Evolutionary conservation across 345 rosid genomes (phyloP).

Genomic region (Physaria fendleri): DNA sequence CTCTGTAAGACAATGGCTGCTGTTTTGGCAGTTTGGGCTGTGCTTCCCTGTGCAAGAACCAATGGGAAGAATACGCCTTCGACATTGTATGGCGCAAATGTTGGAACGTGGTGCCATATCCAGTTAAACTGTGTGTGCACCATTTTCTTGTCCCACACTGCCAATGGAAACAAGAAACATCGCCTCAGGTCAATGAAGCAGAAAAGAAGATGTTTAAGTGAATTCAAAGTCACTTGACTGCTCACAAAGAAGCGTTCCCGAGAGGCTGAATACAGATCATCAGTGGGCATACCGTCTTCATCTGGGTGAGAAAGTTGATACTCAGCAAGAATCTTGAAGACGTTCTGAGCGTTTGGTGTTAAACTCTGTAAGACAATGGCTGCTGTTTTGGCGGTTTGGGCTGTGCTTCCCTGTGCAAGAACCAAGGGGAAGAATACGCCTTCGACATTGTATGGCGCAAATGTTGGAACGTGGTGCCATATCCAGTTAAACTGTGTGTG

Average conservation of each 20-base stretch:
- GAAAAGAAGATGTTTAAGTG: background rate
- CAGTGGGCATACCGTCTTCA: constrained; percentile 82
- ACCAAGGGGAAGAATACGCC: constrained; percentile 80
- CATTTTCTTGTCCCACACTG: constrained; percentile 99
- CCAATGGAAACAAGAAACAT: constrained; percentile 4
- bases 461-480: constrained; percentile 90
- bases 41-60: constrained; percentile 67
- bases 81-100: constrained; percentile 70
- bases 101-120: constrained; percentile 87
- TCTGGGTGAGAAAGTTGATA: constrained; percentile 74
- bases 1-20: constrained; percentile 87
- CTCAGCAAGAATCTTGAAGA: constrained; percentile 80
- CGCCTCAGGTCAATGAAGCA: background rate
- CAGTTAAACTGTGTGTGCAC: constrained; percentile 85
- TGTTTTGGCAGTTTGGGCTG: constrained; percentile 71
- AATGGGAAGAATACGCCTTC: constrained; percentile 82
- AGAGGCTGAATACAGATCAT: constrained; percentile 51
- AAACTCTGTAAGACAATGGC: constrained; percentile 84
- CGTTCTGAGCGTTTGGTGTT: constrained; percentile 89
- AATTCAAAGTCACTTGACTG: constrained; percentile 79
- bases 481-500: constrained; percentile 83
- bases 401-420: constrained; percentile 58
- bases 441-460: constrained; percentile 72
- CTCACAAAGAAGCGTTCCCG: constrained; percentile 89
- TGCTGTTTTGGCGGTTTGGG: constrained; percentile 80